These are phyloP conservation scores for Rhodotorula sp. DNA, from an alignment of 1,284 basidiomycete species.

Conservation along the genomic window DNA sequence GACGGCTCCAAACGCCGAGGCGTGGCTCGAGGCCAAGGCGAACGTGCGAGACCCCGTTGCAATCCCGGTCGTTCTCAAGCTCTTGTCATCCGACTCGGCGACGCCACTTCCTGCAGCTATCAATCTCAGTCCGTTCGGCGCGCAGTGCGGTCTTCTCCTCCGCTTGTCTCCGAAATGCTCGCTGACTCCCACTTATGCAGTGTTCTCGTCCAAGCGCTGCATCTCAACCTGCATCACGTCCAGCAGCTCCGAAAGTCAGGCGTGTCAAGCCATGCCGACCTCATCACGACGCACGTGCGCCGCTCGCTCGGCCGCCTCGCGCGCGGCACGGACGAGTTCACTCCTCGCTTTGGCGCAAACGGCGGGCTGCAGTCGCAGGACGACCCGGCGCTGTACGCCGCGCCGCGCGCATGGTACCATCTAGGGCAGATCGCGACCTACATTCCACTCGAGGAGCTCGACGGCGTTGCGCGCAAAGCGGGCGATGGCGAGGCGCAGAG, in stretches of 20 bases:
- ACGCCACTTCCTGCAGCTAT: slow-evolving; percentile 5
- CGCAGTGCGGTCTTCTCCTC: not conserved
- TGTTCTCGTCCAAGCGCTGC: slow-evolving; percentile 11
- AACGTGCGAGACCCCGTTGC: not conserved
- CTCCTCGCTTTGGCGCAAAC: slow-evolving; percentile 5
- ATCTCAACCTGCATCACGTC: not conserved
- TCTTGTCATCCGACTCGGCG: slow-evolving; percentile 13
- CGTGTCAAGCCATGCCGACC: slow-evolving; percentile 6
- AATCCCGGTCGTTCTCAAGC: slow-evolving; percentile 3
- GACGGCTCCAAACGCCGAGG: slow-evolving; percentile 5
- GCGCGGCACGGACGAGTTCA: slow-evolving; percentile 16
- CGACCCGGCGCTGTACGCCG: slow-evolving; percentile 6
- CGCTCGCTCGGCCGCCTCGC: slow-evolving; percentile 17
- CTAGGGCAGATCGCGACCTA: slow-evolving; percentile 19
- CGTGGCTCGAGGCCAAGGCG: slow-evolving; percentile 4
- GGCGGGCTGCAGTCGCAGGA: not conserved
- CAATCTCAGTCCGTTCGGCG: slow-evolving; percentile 4
- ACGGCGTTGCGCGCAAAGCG: slow-evolving; percentile 10
- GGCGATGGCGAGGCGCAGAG: not conserved
- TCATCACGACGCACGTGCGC: slow-evolving; percentile 8
- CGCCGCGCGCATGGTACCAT: slow-evolving; percentile 12
- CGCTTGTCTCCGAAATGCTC: not conserved
- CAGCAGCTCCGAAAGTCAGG: slow-evolving; percentile 4
- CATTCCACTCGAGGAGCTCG: slow-evolving; percentile 13
- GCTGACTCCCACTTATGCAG: not conserved